Base-by-base conservation (phyloP, 2,329 filamentous ascomycete species). In the Chrysosphaeria jannelii region DNA sequence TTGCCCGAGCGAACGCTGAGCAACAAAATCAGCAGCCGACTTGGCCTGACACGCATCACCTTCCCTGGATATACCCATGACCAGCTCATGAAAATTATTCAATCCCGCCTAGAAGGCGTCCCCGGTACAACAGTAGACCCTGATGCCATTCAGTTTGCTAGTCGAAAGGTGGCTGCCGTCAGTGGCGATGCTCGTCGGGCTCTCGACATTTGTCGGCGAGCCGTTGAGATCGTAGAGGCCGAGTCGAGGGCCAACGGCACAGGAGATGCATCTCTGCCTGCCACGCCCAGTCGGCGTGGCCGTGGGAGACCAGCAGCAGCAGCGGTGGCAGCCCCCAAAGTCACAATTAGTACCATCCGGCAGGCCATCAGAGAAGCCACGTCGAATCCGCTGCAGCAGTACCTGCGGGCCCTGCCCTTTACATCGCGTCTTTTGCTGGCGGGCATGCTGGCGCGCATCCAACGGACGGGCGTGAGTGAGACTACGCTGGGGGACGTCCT, bases 61-160 rank as follows among this genome's bases (percentile, higher is more conserved):
- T 97, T 97, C 36, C 75, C 85, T 0, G 85, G 85, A 12, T 97
- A 97, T 44, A 91, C 78, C 27, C 79, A 97, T 42, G 78, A 85
- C 28, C 85, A 97, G 44, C 57, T 97, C 19, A 90, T 93, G 71
- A 71, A 70, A 34, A 97, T 97, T 37, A 91, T 97, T 31, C 69
- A 81, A 37, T 89, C 78, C n/a, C 69, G 85, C 14, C 57, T 97
- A 3, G 65, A 76, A 38, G 76, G 75, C 25, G 75, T 93, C 1
- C 69, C 74, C 1, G 78, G 76, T 13, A 66, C 79, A 33, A 70
- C 97, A 21, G 81, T 97, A 19, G 76, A 91, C 29, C 51, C 75
- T 2, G 85, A 97, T 37, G 88, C 85, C 9, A 61, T 97, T 23
- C 81, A 93, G 44, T 97, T 97, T 38, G 85, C 85, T 4, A 81